phyloP scores from a whole-genome alignment of 345 rosid genomes.

The Lumnitzera littorea region DNA sequence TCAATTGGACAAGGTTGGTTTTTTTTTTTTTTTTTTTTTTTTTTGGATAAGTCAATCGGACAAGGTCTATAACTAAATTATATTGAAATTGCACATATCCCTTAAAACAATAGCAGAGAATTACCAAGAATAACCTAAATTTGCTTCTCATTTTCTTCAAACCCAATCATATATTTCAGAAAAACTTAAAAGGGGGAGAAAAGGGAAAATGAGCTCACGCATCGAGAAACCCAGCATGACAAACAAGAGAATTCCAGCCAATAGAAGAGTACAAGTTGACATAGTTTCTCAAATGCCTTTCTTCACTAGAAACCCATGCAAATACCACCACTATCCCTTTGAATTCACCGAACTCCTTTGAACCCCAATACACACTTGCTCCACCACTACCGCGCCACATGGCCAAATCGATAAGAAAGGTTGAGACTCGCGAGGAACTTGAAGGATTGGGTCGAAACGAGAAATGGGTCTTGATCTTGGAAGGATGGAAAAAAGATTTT shows the following conservation, averaged over 20 bases:
- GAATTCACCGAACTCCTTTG: conserved; percentile 21
- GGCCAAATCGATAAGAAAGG: not conserved
- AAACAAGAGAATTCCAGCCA: conserved; percentile 80
- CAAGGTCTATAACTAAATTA: too few species aligned
- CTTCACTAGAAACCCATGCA: conserved; percentile 60
- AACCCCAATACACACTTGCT: conserved; percentile 54
- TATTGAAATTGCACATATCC: too few species aligned
- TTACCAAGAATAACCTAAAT: not conserved
- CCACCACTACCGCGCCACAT: conserved; percentile 51
- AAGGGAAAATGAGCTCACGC: conserved; percentile 32
- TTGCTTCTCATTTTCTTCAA: not conserved
- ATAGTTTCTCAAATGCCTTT: conserved; percentile 34
- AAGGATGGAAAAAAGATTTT: not conserved
- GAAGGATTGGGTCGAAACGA: not conserved
- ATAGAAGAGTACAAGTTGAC: conserved; percentile 81
- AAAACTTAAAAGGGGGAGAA: not conserved
- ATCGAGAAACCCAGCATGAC: conserved; percentile 65
- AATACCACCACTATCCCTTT: conserved; percentile 75
- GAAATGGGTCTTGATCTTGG: not conserved
- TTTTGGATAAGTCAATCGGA: too few species aligned
- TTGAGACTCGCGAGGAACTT: too few species aligned
- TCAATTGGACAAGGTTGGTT: too few species aligned
- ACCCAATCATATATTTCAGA: not conserved
- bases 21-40: too few species aligned
- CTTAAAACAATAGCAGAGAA: too few species aligned